A percentile compares a stretch with the other conserved stretches of the same genome.
Conservation (phyloP, 2,329 filamentous ascomycete species). For the Hypoxylon sp. region DNA sequence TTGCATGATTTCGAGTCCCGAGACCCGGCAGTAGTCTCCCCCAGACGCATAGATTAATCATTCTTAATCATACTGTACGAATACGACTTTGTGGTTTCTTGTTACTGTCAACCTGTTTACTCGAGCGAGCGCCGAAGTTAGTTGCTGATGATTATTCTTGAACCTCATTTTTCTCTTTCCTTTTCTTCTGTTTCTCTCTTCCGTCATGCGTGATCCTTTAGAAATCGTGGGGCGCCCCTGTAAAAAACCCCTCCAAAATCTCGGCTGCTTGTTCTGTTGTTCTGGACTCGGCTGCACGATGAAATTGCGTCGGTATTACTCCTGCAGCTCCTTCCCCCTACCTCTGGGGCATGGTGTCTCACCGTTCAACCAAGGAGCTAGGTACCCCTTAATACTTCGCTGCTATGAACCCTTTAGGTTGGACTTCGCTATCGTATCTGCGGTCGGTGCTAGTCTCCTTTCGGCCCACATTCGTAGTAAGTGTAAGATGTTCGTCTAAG, state of each 20-base stretch:
- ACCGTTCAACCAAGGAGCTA: conserved; percentile 10
- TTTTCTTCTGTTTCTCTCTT: conserved; percentile 1
- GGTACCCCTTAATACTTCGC: conserved; percentile 19
- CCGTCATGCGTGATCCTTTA: conserved; percentile 34
- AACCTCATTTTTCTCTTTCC: conserved; percentile 2
- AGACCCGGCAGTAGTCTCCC: conserved; percentile 37
- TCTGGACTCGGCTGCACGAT: conserved; percentile 42
- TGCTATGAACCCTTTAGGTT: conserved; percentile 3
- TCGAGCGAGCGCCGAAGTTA: conserved; percentile 27
- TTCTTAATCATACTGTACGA: conserved; percentile 29
- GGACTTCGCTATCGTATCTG: neutral
- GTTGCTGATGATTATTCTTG: conserved; percentile 14
- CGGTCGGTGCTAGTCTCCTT: neutral
- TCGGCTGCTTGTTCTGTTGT: conserved; percentile 33
- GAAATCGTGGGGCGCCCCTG: conserved; percentile 37
- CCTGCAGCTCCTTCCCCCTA: conserved; percentile 32
- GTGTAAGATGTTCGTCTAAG: neutral
- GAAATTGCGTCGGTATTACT: conserved; percentile 45
- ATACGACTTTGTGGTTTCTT: conserved; percentile 21
- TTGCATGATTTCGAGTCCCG: conserved; percentile 34
- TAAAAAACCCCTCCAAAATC: conserved; percentile 21
- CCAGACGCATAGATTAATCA: conserved; percentile 26
- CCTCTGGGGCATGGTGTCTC: conserved; percentile 24
- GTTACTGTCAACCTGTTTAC: neutral
- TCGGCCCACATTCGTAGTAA: conserved; percentile 4